phyloP scores from a whole-genome alignment of 192 early-diverging fungal genomes.

The Podila horticola region DNA sequence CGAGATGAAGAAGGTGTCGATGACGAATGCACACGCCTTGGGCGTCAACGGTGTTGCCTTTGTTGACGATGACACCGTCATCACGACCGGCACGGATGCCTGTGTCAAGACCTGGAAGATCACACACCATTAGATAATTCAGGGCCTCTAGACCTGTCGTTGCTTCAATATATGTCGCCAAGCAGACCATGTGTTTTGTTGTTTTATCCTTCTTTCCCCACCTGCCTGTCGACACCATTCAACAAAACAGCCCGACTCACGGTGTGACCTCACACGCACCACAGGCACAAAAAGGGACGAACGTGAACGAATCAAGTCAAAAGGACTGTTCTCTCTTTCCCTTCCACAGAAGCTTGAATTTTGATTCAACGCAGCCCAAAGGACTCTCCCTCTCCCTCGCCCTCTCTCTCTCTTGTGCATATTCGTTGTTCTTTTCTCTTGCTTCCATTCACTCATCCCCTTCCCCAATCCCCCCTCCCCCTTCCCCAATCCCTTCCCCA shows the following conservation, averaged over 20 bases:
- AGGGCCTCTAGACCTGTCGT: background rate
- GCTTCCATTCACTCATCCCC: background rate
- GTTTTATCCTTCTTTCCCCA: background rate
- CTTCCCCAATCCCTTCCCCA: no score
- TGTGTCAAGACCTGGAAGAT: conserved; percentile 79
- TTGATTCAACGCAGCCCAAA: no score
- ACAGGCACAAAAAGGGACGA: background rate
- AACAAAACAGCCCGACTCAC: no score
- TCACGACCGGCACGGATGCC: conserved; percentile 85
- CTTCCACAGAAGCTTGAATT: no score
- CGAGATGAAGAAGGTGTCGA: conserved; percentile 78
- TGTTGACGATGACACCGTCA: conserved; percentile 72
- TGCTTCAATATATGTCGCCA: conserved; percentile 4
- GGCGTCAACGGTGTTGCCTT: conserved; percentile 80
- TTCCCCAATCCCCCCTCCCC: background rate
- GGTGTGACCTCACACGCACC: background rate
- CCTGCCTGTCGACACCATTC: background rate
- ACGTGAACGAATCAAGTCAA: background rate
- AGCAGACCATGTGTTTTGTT: conserved; percentile 3
- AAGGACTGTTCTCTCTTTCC: background rate
- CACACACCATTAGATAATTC: conserved; percentile 14
- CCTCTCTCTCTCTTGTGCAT: no score
- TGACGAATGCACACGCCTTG: conserved; percentile 85
- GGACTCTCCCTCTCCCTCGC: no score
- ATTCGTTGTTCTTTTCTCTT: background rate